Evolutionary conservation across 2,329 filamentous ascomycete genomes (phyloP), one percentile per base, ranked within the genome.

Genomic region (Pseudogymnoascus verrucosus): DNA sequence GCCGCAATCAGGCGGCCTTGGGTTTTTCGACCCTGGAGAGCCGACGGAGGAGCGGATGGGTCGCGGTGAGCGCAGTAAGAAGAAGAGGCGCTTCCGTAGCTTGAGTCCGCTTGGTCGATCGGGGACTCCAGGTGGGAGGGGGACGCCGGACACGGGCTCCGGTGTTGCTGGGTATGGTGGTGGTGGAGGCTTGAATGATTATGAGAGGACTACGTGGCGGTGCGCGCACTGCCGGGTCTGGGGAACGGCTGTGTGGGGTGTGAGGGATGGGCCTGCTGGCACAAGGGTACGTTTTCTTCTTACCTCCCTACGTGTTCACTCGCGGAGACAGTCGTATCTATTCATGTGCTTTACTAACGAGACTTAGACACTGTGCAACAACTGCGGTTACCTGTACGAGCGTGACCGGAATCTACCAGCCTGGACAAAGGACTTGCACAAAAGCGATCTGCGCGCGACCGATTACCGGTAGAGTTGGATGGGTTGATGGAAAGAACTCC

Each of bases 181-280:
- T 67, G 76, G 79, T 42, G 81, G 81, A 42, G 81, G 89, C 28
- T 79, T 95, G 63, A 85, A 85, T 1, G 91, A 96, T 62, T 83
- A 83, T 71, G 95, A 98, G 79, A 84, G 93, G 69, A 80, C 84
- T 67, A 87, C 82, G 47, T 99, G 95, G 95, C 85, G 91, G 66
- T 99, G 95, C 77, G 80, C 81, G 51, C 93, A 98, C 76, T 99
- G 95, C 75, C 82, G 83, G 65, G 86, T 97, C 36, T 93, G 90
- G 86, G 95, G 93, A 14, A 88, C 88, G 60, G 89, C 91, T 28
- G 91, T 97, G 7, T 99, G 95, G 95, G 93, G 91, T 60, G 93
- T 98, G 2, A 83, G 95, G 70, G 93, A 98, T 76, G 95, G 95
- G 23, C 95, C 95, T 12, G 81, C 84, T 63, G 93, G 93, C 63